Evolutionary conservation across 2,329 filamentous ascomycete species (phyloP), one percentile per base, ranked within the genome.

Genomic region (Nemania sp.): DNA sequence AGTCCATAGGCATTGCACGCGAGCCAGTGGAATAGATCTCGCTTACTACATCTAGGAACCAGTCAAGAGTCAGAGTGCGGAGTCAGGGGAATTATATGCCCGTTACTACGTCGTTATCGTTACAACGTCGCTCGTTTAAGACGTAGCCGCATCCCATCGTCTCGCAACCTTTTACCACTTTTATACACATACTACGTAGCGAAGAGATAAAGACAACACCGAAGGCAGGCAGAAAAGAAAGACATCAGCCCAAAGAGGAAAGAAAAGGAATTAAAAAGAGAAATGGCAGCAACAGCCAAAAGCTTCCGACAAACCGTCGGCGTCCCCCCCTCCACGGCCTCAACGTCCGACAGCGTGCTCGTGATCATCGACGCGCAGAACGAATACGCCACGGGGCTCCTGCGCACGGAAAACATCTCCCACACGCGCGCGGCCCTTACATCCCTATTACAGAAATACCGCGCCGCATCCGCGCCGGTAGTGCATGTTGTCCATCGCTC

Each of bases 361-460:
- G 28, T 54, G 26, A 54, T 54, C 15, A 54, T 54, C 9, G 52
- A 54, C 40, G 52, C 52, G 11, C 52, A 54, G 22, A 54, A 54
- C 20, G 52, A 54, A 34, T 54, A 54, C 8, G 46, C 46, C 20
- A 34, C 26, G 12, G 52, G 52, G 6, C 46, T 50, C 14, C 52
- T 54, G 15, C 44, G 31, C 17, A 54, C 52, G 5, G 52, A 54
- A 22, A 30, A 40, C 17, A 11, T 54, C 9, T 26, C 3, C 20
- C 15, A 4, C 34, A 54, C 52, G 3, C 52, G 52, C 5, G 46
- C 52, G 17, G 52, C 52, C 3, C 49, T 44, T 15, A 41, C 52
- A 2, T 24, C 52, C 8, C 28, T 54, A 7, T 46, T 54, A 11
- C 26, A 34, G 9, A 39, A 30, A 12, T 54, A 54, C 34, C 45